Conservation (phyloP, 225 moss, liverwort and hornwort species). For the Ulota crispa region DNA sequence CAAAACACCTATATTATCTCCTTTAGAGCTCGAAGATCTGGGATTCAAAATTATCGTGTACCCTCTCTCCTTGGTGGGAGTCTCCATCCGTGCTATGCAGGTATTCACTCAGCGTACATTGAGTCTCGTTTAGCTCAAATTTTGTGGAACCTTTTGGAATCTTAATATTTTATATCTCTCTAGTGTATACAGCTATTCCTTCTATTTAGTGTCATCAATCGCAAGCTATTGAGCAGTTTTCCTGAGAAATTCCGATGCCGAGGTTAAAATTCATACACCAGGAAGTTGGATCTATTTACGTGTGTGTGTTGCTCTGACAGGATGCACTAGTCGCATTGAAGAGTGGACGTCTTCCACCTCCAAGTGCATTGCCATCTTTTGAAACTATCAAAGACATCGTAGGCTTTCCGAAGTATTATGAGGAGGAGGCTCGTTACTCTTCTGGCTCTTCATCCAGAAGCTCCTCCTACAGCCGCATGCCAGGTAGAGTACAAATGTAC, state of each 20-base stretch:
- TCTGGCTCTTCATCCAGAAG: conserved; percentile 21
- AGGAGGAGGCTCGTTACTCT: conserved; percentile 76
- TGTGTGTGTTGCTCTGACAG: conserved; percentile 41
- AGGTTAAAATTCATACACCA: background rate
- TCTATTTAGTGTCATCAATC: background rate
- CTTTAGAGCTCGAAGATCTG: conserved; percentile 68
- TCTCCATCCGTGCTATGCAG: conserved; percentile 97
- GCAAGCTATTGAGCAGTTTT: conserved; percentile 7
- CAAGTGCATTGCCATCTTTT: conserved; percentile 69
- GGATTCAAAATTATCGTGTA: conserved; percentile 90
- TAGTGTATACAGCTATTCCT: background rate
- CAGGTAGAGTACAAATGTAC: conserved; percentile 39
- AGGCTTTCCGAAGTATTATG: conserved; percentile 71
- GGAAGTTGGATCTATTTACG: background rate
- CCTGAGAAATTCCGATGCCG: background rate
- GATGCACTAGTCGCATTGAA: conserved; percentile 80
- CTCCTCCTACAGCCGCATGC: conserved; percentile 29
- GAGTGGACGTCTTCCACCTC: conserved; percentile 82
- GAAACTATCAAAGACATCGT: conserved; percentile 75
- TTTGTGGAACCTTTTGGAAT: background rate
- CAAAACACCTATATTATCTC: conserved; percentile 81
- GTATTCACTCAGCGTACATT: conserved; percentile 28
- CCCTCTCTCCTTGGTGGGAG: conserved; percentile 91
- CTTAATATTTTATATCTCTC: background rate
- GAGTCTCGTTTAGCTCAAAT: background rate